phyloP scores from a whole-genome alignment of 176 grass and related monocot species.

The sorghum (Sorghum bicolor) region Sorghum_bicolor_NCBIv3 NC_012870.2:78628501-78629000 shows the following conservation, averaged over 20 bases:
- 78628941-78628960: too few relatives aligned
- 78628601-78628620: background rate
- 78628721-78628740: background rate
- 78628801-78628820: background rate
- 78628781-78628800: background rate
- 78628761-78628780: background rate
- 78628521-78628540: background rate
- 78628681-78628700: background rate
- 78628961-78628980: too few relatives aligned
- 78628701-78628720: background rate
- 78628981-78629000: too few relatives aligned
- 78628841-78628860: background rate
- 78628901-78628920: too few relatives aligned
- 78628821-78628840: too few relatives aligned
- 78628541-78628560: background rate
- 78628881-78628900: too few relatives aligned
- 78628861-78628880: too few relatives aligned
- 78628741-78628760: too few relatives aligned
- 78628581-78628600: slow-evolving; percentile 19
- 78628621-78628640: background rate
- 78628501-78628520: background rate
- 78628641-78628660: background rate
- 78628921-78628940: too few relatives aligned
- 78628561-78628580: background rate
- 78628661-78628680: background rate